Evolutionary conservation across 1,284 basidiomycete genomes (phyloP).

Genomic region (Puccinia triticina): DNA sequence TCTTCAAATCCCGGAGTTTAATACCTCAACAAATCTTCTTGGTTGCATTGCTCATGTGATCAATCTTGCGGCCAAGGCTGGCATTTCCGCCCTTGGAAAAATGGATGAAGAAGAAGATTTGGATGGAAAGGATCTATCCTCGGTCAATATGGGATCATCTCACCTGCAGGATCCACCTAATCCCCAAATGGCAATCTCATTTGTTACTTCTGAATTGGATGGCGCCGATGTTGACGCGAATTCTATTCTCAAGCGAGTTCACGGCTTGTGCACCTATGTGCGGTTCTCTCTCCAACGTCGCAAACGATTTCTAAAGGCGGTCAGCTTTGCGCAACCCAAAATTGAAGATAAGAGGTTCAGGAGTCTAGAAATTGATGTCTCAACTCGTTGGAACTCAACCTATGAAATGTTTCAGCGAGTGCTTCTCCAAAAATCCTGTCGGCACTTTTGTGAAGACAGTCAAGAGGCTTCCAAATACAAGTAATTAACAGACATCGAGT

Average conservation of each 20-base stretch:
- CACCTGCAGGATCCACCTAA: no score
- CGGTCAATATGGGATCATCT: neutral
- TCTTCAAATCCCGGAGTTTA: neutral
- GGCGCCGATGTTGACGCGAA: neutral
- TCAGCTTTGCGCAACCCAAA: neutral
- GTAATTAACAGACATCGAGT: no score
- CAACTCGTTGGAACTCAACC: conserved; percentile 8
- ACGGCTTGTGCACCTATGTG: neutral
- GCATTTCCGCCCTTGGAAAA: neutral
- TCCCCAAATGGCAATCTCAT: neutral
- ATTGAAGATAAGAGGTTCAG: neutral
- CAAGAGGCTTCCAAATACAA: neutral
- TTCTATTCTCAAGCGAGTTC: neutral
- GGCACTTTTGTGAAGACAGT: neutral
- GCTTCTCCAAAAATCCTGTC: neutral
- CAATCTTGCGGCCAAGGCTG: neutral
- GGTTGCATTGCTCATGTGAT: neutral
- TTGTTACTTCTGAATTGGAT: neutral
- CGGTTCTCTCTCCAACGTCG: neutral
- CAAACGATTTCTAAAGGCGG: neutral
- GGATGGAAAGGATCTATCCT: neutral
- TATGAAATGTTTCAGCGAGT: neutral
- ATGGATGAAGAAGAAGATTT: neutral
- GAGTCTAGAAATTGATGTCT: neutral
- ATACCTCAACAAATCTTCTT: neutral